Percentiles rank a stretch among this genome's conserved stretches.
Evolutionary conservation across 305 asterid species (phyloP).

Genomic region (Solanum aculeatissimum): DNA sequence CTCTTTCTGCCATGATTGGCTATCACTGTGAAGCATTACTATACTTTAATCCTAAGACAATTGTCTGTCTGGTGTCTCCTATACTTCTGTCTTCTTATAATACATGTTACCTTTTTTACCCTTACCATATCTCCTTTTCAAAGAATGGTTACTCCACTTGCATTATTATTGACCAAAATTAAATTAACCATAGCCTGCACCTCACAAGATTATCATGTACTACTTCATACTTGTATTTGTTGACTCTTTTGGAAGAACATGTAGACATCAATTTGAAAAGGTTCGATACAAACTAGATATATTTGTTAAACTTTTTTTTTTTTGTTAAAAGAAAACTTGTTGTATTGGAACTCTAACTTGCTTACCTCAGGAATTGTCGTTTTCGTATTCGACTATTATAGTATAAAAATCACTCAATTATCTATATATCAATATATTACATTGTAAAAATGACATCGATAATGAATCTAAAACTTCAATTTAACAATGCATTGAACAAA

Average conservation of each 20-base stretch:
- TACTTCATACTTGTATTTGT: not conserved
- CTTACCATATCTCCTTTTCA: not conserved
- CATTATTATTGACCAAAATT: not conserved
- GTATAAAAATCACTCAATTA: not conserved
- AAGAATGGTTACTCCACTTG: not conserved
- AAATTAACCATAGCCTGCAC: not conserved
- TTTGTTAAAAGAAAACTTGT: not conserved
- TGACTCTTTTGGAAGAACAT: not conserved
- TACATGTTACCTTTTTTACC: not conserved
- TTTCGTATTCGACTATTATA: not conserved
- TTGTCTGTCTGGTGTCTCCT: constrained; percentile 20
- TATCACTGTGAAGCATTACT: constrained; percentile 16
- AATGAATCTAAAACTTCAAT: not conserved
- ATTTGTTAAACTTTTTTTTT: not conserved
- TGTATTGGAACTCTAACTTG: not conserved
- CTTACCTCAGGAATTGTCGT: not conserved
- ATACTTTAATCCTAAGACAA: constrained; percentile 19
- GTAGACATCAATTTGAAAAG: not conserved
- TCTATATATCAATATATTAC: not conserved
- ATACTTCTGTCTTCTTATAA: constrained; percentile 7
- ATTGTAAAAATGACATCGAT: not conserved
- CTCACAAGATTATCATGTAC: not conserved
- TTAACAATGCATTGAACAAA: not conserved
- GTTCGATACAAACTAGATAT: not conserved
- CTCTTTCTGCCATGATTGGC: constrained; percentile 6